These are phyloP conservation scores for Backusella tuberculispora DNA, from an alignment of 192 early-diverging fungal genomes.

Conservation along the genomic window DNA sequence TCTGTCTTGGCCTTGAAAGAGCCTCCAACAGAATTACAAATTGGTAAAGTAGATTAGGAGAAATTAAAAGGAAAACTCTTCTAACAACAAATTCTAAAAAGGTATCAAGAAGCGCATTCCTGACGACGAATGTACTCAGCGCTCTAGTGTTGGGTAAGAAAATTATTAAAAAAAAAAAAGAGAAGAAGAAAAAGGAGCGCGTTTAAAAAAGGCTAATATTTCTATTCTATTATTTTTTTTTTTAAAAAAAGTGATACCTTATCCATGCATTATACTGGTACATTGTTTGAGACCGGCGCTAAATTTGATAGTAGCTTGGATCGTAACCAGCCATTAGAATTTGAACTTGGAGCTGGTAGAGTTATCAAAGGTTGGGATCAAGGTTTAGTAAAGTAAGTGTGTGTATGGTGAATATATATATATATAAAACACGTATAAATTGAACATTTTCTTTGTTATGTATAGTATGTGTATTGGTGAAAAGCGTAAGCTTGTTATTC, in stretches of 20 bases:
- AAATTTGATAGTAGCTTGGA: constrained; percentile 78
- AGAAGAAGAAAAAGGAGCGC: neutral
- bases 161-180: constrained; percentile 1
- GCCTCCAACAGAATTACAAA: constrained; percentile 51
- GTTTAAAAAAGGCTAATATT: neutral
- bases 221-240: neutral
- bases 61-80: neutral
- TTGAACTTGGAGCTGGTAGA: constrained; percentile 67
- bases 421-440: neutral
- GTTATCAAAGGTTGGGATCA: constrained; percentile 89
- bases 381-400: constrained; percentile 55
- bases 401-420: neutral
- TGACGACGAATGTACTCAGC: constrained; percentile 51
- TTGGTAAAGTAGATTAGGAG: constrained; percentile 37
- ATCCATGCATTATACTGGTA: constrained; percentile 82
- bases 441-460: neutral
- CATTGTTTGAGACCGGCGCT: constrained; percentile 58
- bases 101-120: constrained; percentile 59
- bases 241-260: constrained; percentile 54
- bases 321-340: constrained; percentile 69
- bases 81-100: constrained; percentile 5
- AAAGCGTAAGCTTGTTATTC: constrained; percentile 75
- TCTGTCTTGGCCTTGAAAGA: constrained; percentile 38
- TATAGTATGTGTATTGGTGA: constrained; percentile 81
- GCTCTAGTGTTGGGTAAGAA: constrained; percentile 48